Evolutionary conservation across 805 yeast species (phyloP).

Genomic region (Saccharomycopsis fermentans): DNA sequence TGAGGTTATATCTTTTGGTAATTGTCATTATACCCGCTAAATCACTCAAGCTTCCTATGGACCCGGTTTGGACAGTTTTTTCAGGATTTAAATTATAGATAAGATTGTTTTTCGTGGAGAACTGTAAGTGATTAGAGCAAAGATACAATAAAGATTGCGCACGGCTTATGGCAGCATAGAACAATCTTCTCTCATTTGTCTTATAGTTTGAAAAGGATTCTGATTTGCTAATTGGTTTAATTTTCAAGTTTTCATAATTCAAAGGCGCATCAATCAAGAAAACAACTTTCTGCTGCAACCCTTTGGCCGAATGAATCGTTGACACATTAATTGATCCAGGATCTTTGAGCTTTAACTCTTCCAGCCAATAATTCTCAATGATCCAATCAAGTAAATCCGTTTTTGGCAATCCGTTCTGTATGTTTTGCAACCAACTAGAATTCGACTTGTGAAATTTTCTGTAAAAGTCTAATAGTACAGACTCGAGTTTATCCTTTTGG

Average conservation of each 20-base stretch:
- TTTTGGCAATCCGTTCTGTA: not conserved
- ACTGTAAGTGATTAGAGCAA: not conserved
- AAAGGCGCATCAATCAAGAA: conserved; percentile 32
- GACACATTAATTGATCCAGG: conserved; percentile 40
- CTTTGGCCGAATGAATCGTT: conserved; percentile 68
- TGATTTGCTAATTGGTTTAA: conserved; percentile 15
- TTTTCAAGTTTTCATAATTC: not conserved
- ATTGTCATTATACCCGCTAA: not conserved
- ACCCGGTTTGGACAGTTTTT: not conserved
- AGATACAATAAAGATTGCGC: conserved; percentile 35
- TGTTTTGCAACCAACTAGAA: conserved; percentile 20
- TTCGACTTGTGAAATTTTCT: conserved; percentile 21
- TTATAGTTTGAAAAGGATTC: not conserved
- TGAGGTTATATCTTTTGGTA: not conserved
- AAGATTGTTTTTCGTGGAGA: not conserved
- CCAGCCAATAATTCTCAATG: not conserved
- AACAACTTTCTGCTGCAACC: conserved; percentile 35
- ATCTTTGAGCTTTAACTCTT: not conserved
- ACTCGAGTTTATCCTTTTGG: conserved; percentile 14
- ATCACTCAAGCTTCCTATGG: not conserved
- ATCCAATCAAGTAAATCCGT: not conserved
- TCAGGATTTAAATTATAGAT: not conserved
- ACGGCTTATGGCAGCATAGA: conserved; percentile 61
- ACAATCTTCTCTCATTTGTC: conserved; percentile 31
- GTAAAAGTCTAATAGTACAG: conserved; percentile 27